Base-by-base conservation (phyloP, 805 yeast genomes). In the Saccharomycopsis fodiens region DNA sequence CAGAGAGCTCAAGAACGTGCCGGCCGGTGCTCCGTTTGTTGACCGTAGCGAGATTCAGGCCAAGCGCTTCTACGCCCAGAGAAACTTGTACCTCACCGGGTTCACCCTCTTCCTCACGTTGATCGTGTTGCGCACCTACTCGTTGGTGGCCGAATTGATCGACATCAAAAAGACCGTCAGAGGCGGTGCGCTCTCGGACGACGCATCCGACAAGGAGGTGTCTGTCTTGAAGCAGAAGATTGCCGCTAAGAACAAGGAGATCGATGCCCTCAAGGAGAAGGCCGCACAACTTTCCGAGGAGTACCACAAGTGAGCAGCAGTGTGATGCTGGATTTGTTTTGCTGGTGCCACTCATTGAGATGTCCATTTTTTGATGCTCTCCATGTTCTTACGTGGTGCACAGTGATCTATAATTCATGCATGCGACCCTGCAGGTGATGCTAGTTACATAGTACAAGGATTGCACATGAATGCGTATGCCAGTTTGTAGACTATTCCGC, bases 11-110 rank as follows among this genome's bases (percentile, higher is more conserved):
- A 62, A 67, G 35, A 64, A 69, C 15, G 56, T 58, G 32, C 57
- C 54, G 6, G 55, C 57, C 7, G 52, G 56, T 3, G 35, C 53
- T 2, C 55, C 56, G 8, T 49, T 56, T 4, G 54, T 64, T 25
- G 55, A 63, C 42, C 73, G 96, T 48, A 68, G 87, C 17, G 97
- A 93, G 59, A 72, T 85, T 46, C 88, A 84, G 63, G 93, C 96
- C 19, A 78, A 96, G 64, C 76, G 88, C 59, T 93, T 93, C 65
- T 89, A 89, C 60, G 87, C 97, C 17, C 98, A 93, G 68, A 79
- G 99, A 68, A 93, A 93, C 70, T 78, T 88, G 82, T 93, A 93
- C 58, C 72, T 93, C 42, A 87, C 96, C 55, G 99, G 99, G 1
- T 87, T 89, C 66, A 88, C 97, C 2, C 74, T 93, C 62, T 93